Conservation (phyloP, 352 stramenopile species). For the Phytopythium helicoides region DNA sequence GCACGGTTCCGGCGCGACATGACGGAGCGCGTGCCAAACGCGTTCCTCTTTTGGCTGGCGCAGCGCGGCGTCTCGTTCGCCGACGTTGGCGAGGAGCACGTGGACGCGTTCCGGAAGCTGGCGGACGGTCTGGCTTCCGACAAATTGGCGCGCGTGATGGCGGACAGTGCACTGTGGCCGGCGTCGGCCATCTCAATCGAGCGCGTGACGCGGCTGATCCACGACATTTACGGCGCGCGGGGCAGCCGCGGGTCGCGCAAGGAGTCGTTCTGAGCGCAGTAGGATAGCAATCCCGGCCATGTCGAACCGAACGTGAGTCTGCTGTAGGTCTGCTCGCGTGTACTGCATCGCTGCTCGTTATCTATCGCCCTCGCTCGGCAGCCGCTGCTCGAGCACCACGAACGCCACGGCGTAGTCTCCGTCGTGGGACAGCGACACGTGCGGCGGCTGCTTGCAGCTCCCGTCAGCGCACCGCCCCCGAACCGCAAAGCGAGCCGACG, state of each 20-base stretch:
- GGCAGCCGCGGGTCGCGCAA: conserved; percentile 38
- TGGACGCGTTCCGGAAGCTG: conserved; percentile 46
- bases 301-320: not conserved
- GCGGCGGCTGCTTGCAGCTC: conserved; percentile 33
- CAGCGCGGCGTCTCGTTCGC: conserved; percentile 28
- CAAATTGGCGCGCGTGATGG: conserved; percentile 49
- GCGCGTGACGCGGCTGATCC: conserved; percentile 56
- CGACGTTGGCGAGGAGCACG: conserved; percentile 28
- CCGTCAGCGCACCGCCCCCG: not conserved
- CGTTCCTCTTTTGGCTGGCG: conserved; percentile 74
- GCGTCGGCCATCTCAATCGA: conserved; percentile 56
- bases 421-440: conserved; percentile 81
- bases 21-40: conserved; percentile 66
- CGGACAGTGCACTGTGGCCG: conserved; percentile 25
- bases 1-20: conserved; percentile 62
- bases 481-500: too few relatives aligned
- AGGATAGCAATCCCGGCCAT: not conserved
- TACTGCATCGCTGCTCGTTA: not conserved
- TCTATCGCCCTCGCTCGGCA: not conserved
- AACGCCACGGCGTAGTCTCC: conserved; percentile 80
- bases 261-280: conserved; percentile 40
- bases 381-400: conserved; percentile 63
- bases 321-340: not conserved
- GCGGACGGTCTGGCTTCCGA: conserved; percentile 24
- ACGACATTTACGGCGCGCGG: conserved; percentile 59